phyloP scores from a whole-genome alignment of 768 basidiomycete genomes.

The Pleurotus pulmonarius region DNA sequence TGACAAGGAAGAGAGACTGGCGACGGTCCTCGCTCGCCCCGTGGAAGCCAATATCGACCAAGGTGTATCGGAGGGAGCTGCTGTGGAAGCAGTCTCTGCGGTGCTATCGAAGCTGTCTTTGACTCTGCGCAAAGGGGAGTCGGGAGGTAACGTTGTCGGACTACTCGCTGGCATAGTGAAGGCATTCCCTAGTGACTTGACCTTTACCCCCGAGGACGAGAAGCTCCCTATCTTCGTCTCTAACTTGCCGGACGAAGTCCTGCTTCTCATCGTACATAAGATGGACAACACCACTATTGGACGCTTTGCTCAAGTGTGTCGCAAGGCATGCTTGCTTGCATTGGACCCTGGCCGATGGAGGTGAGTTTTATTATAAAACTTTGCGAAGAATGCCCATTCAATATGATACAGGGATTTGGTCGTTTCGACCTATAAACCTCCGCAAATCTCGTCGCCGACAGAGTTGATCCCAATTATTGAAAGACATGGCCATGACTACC shows the following conservation, averaged over 20 bases:
- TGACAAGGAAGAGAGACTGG: conserved; percentile 50
- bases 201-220: conserved; percentile 72
- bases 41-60: conserved; percentile 12
- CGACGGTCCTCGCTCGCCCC: conserved; percentile 27
- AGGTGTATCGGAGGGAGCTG: not conserved
- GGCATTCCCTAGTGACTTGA: conserved; percentile 42
- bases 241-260: conserved; percentile 70
- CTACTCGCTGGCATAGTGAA: conserved; percentile 45
- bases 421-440: conserved; percentile 61
- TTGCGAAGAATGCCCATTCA: not conserved
- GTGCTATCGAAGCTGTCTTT: conserved; percentile 21
- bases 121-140: conserved; percentile 14
- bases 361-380: conserved; percentile 31
- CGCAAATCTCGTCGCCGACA: conserved; percentile 61
- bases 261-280: conserved; percentile 61
- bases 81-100: too few relatives aligned
- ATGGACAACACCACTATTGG: conserved; percentile 71
- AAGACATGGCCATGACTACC: conserved; percentile 59
- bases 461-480: conserved; percentile 46
- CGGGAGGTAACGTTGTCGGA: conserved; percentile 26
- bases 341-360: conserved; percentile 75
- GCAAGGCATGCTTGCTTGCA: conserved; percentile 71
- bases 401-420: conserved; percentile 57
- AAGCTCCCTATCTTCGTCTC: conserved; percentile 50
- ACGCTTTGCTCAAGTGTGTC: conserved; percentile 69